Evolutionary conservation across 2,329 filamentous ascomycete species (phyloP).

Genomic region (Ophiostoma pallidulum): DNA sequence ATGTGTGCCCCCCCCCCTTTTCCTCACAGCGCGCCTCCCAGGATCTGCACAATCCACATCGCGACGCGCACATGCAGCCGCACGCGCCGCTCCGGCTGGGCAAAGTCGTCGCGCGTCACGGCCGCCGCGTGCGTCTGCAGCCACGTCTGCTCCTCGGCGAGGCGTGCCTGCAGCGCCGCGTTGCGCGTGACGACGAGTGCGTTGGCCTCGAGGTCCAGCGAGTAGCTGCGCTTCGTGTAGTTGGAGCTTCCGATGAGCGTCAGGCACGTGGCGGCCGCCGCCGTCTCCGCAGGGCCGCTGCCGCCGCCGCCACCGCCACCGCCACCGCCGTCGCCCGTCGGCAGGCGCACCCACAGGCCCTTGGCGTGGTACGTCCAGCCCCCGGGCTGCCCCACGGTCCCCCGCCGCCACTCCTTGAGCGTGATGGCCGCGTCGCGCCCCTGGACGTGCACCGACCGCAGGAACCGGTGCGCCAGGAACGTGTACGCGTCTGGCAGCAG

Average conservation of each 20-base stretch:
- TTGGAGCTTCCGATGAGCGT: slow-evolving; percentile 87
- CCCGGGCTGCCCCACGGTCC: slow-evolving; percentile 67
- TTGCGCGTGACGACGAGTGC: slow-evolving; percentile 77
- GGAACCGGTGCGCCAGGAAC: slow-evolving; percentile 71
- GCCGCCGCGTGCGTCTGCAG: slow-evolving; percentile 62
- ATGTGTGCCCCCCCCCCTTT: background rate
- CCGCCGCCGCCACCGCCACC: slow-evolving; percentile 34
- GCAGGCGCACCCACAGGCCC: slow-evolving; percentile 79
- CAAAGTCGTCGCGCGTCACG: slow-evolving; percentile 69
- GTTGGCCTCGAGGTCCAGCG: slow-evolving; percentile 83
- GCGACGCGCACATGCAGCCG: slow-evolving; percentile 75
- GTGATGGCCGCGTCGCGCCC: slow-evolving; percentile 49
- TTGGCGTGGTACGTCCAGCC: slow-evolving; percentile 99
- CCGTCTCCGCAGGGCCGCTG: slow-evolving; percentile 28
- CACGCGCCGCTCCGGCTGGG: slow-evolving; percentile 71
- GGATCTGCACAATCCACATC: slow-evolving; percentile 84
- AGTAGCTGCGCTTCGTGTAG: slow-evolving; percentile 90
- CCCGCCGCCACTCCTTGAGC: slow-evolving; percentile 80
- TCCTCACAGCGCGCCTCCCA: slow-evolving; percentile 66
- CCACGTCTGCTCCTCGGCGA: slow-evolving; percentile 75
- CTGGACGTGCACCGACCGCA: slow-evolving; percentile 45
- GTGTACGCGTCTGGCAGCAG: slow-evolving; percentile 90
- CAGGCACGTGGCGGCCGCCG: slow-evolving; percentile 42
- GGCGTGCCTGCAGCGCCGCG: slow-evolving; percentile 55
- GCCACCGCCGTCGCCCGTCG: slow-evolving; percentile 40